phyloP scores from a whole-genome alignment of 306 rosid genomes.

The Fragaria ananassa region DNA sequence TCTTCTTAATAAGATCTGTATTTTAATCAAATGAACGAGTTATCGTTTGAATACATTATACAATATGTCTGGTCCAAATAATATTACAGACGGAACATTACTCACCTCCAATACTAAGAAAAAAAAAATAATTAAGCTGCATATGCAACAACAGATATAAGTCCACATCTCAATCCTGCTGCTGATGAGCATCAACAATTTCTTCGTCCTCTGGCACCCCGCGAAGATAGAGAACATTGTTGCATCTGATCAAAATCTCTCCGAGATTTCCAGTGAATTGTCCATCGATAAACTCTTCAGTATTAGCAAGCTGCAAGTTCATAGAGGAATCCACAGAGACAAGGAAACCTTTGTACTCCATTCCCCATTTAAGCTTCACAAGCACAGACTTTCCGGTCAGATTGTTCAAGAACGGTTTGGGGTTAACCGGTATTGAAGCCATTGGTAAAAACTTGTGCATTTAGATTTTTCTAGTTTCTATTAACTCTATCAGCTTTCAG shows the following conservation, averaged over 20 bases:
- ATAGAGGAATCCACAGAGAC: constrained; percentile 50
- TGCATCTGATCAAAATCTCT: constrained; percentile 73
- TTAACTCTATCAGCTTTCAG: too few species aligned
- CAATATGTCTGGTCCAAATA: neutral
- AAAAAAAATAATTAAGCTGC: too few species aligned
- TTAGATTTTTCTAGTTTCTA: too few species aligned
- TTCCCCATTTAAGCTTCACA: constrained; percentile 58
- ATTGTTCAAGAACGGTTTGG: constrained; percentile 54
- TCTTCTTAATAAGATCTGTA: neutral
- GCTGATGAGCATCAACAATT: constrained; percentile 64
- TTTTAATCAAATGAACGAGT: neutral
- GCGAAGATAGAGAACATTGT: constrained; percentile 90
- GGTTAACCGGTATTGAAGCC: constrained; percentile 45
- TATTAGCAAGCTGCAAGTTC: constrained; percentile 60
- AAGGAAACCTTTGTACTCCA: constrained; percentile 59
- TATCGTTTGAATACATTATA: neutral
- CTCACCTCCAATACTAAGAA: too few species aligned
- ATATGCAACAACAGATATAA: neutral
- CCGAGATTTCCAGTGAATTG: constrained; percentile 47
- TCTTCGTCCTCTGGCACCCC: constrained; percentile 93
- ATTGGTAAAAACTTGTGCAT: too few species aligned
- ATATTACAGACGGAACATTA: constrained; percentile 3
- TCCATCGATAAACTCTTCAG: constrained; percentile 48
- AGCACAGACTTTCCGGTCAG: constrained; percentile 51
- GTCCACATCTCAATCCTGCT: constrained; percentile 43